These are phyloP conservation scores for Begonia masoniana DNA, from an alignment of 306 rosid genomes.

Conservation along the genomic window DNA sequence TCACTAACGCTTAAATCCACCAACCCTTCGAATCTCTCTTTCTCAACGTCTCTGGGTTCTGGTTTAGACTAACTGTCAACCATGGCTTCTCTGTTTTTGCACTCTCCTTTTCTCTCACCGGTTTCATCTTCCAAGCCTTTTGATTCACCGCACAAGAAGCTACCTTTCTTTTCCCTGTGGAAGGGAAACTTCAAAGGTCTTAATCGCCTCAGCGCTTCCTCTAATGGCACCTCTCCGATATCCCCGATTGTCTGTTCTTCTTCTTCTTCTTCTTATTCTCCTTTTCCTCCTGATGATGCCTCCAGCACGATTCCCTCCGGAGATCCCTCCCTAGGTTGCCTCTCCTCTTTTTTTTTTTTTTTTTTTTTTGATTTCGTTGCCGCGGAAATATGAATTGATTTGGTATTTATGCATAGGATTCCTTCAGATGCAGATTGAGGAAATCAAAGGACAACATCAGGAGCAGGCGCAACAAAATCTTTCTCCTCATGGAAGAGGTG, in stretches of 20 bases:
- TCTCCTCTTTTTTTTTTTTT: no score
- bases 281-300: constrained; percentile 38
- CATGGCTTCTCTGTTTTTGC: constrained; percentile 42
- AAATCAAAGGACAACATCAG: constrained; percentile 83
- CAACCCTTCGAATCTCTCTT: neutral
- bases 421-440: constrained; percentile 82
- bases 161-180: constrained; percentile 6
- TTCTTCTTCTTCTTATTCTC: constrained; percentile 31
- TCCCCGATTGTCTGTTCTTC: constrained; percentile 24
- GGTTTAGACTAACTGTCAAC: neutral
- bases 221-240: constrained; percentile 17
- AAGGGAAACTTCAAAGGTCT: constrained; percentile 14
- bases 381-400: no score
- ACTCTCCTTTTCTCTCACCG: constrained; percentile 24
- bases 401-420: no score
- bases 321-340: constrained; percentile 45
- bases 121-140: constrained; percentile 10
- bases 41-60: neutral
- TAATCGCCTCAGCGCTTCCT: constrained; percentile 10
- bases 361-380: neutral
- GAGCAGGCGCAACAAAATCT: constrained; percentile 87
- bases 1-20: no score
- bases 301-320: constrained; percentile 9
- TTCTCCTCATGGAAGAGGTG: constrained; percentile 96
- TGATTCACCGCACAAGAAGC: constrained; percentile 7